Conservation (phyloP, 106 monocot genomes). For the Dioscorea zingiberensis region DNA sequence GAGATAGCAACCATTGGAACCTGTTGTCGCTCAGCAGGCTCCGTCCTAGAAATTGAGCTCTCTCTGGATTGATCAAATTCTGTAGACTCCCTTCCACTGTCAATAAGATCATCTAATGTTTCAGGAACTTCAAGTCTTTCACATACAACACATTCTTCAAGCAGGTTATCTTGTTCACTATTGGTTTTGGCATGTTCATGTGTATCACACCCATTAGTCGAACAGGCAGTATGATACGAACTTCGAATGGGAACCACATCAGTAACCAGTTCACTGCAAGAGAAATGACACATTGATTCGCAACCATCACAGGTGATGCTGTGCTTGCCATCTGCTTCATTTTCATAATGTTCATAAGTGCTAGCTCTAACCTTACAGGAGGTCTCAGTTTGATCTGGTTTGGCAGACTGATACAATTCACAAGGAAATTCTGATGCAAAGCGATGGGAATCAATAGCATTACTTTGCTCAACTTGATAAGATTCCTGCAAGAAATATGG, state of each 20-base stretch:
- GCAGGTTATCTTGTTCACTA: slow-evolving; percentile 20
- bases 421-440: slow-evolving; percentile 24
- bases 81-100: slow-evolving; percentile 6
- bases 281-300: slow-evolving; percentile 57
- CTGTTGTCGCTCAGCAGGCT: slow-evolving; percentile 25
- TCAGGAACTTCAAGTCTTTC: slow-evolving; percentile 44
- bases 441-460: slow-evolving; percentile 34
- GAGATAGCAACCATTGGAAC: slow-evolving; percentile 24
- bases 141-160: slow-evolving; percentile 59
- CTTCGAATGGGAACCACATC: slow-evolving; percentile 30
- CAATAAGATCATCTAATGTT: slow-evolving; percentile 8
- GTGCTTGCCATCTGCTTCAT: slow-evolving; percentile 24
- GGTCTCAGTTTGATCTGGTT: slow-evolving; percentile 41
- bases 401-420: slow-evolving; percentile 46
- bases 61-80: slow-evolving; percentile 21
- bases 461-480: slow-evolving; percentile 19
- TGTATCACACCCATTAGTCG: slow-evolving; percentile 6
- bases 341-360: slow-evolving; percentile 51
- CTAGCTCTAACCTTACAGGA: slow-evolving; percentile 29
- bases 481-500: slow-evolving; percentile 22
- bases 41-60: slow-evolving; percentile 37
- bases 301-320: slow-evolving; percentile 83
- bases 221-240: slow-evolving; percentile 56
- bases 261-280: slow-evolving; percentile 39
- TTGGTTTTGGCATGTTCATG: slow-evolving; percentile 3